phyloP scores from a whole-genome alignment of 2,329 filamentous ascomycete species.

The Penicillium sp. region DNA sequence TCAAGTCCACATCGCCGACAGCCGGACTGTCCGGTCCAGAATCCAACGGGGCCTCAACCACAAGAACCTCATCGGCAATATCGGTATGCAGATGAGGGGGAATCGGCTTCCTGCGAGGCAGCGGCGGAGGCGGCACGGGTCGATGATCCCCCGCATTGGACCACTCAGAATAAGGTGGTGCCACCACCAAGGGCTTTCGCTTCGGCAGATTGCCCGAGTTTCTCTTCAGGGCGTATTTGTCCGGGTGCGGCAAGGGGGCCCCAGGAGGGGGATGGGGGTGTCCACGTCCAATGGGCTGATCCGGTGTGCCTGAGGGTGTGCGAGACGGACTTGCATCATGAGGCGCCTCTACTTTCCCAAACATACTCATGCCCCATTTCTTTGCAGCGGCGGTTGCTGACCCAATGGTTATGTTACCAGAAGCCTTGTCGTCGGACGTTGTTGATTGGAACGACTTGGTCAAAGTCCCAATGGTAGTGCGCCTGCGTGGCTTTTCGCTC shows the following conservation, averaged over 20 bases:
- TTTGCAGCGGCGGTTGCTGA: constrained; percentile 54
- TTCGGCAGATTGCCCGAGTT: constrained; percentile 56
- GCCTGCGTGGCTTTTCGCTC: constrained; percentile 27
- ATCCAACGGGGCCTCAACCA: constrained; percentile 61
- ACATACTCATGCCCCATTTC: constrained; percentile 55
- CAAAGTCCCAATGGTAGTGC: constrained; percentile 30
- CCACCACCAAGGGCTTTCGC: constrained; percentile 55
- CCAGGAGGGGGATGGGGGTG: constrained; percentile 77
- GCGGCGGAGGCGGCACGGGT: constrained; percentile 42
- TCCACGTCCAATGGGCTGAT: constrained; percentile 74
- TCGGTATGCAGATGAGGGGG: constrained; percentile 31
- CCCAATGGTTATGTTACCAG: constrained; percentile 41
- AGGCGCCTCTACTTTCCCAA: constrained; percentile 40
- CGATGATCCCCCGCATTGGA: constrained; percentile 31
- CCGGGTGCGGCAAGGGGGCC: constrained; percentile 66
- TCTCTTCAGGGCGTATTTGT: constrained; percentile 53
- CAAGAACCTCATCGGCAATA: constrained; percentile 51
- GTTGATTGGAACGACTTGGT: constrained; percentile 25
- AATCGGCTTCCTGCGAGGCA: constrained; percentile 47
- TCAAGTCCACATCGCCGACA: constrained; percentile 19
- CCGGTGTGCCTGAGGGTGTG: constrained; percentile 43
- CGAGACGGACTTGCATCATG: constrained; percentile 39
- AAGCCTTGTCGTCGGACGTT: constrained; percentile 33
- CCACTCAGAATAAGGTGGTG: constrained; percentile 36
- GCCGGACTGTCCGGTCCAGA: constrained; percentile 47